These are phyloP conservation scores for Middelhovenomyces tepae DNA, from an alignment of 805 yeast genomes.

Conservation along the genomic window DNA sequence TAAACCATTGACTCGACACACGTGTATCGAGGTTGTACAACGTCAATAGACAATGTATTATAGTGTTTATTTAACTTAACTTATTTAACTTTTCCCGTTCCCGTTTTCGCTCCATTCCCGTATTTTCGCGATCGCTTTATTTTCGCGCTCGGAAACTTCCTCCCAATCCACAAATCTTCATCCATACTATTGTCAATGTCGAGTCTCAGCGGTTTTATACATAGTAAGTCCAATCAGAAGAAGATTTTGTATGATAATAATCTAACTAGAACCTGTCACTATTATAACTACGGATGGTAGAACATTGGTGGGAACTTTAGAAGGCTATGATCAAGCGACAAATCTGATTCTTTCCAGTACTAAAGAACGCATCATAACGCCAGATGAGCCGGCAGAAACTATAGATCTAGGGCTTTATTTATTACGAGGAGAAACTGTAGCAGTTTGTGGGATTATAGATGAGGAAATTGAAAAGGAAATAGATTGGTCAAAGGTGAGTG, in stretches of 20 bases:
- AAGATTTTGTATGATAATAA: too few species aligned
- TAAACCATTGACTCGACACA: constrained; percentile 10
- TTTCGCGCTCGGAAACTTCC: too few species aligned
- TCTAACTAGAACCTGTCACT: constrained; percentile 18
- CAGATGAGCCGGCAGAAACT: constrained; percentile 17
- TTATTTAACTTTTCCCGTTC: constrained; percentile 1
- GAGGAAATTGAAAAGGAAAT: constrained; percentile 22
- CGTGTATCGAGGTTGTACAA: constrained; percentile 10
- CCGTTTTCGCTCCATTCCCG: not conserved
- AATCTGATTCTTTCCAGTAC: constrained; percentile 26
- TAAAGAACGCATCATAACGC: constrained; percentile 22
- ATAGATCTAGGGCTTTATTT: constrained; percentile 27
- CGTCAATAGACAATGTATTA: constrained; percentile 3
- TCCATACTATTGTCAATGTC: constrained; percentile 13
- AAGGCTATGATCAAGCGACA: constrained; percentile 31
- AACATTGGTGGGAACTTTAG: constrained; percentile 25
- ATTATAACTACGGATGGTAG: constrained; percentile 30
- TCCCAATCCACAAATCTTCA: constrained; percentile 2
- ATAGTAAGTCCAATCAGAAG: too few species aligned
- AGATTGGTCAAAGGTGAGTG: constrained; percentile 27
- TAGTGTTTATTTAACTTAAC: constrained; percentile 1
- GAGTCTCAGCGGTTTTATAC: constrained; percentile 16
- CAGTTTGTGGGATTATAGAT: constrained; percentile 27
- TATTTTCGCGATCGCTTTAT: constrained; percentile 1
- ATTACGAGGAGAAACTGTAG: constrained; percentile 30